A percentile compares a stretch with the other conserved stretches of the same genome.
Evolutionary conservation across 192 early-diverging fungal species (phyloP).

Genomic region (Backusella liffmaniae): DNA sequence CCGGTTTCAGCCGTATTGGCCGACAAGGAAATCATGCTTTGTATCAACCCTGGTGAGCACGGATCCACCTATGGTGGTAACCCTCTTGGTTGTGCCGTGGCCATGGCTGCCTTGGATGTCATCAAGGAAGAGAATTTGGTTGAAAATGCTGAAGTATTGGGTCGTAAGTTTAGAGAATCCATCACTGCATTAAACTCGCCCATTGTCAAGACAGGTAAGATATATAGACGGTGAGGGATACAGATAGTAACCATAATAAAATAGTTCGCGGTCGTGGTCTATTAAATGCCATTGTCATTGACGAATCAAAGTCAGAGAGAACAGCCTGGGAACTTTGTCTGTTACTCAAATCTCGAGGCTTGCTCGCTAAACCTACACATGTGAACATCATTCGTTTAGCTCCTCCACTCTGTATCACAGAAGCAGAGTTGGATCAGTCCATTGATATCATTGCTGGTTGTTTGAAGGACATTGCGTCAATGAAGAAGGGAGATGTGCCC

Average conservation of each 20-base stretch:
- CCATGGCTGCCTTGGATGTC: constrained; percentile 93
- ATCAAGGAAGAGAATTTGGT: constrained; percentile 92
- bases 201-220: constrained; percentile 57
- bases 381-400: constrained; percentile 97
- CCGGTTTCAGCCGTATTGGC: constrained; percentile 94
- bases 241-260: not conserved
- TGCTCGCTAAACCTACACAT: constrained; percentile 98
- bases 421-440: constrained; percentile 81
- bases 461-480: constrained; percentile 67
- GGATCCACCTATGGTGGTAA: constrained; percentile 98
- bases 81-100: constrained; percentile 91
- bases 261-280: constrained; percentile 89
- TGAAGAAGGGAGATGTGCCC: constrained; percentile 50
- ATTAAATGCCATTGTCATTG: constrained; percentile 95
- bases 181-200: constrained; percentile 77
- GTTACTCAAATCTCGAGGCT: constrained; percentile 85
- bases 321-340: constrained; percentile 98
- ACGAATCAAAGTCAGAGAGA: constrained; percentile 75
- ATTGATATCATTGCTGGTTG: constrained; percentile 76
- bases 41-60: constrained; percentile 89
- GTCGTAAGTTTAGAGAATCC: constrained; percentile 79
- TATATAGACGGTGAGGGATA: too few relatives aligned
- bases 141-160: constrained; percentile 75
- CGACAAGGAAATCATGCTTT: constrained; percentile 77
- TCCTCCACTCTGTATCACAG: constrained; percentile 93